These are phyloP conservation scores for Crithidia fasciculata DNA, from an alignment of 208 protist genomes.

Conservation along the genomic window DNA sequence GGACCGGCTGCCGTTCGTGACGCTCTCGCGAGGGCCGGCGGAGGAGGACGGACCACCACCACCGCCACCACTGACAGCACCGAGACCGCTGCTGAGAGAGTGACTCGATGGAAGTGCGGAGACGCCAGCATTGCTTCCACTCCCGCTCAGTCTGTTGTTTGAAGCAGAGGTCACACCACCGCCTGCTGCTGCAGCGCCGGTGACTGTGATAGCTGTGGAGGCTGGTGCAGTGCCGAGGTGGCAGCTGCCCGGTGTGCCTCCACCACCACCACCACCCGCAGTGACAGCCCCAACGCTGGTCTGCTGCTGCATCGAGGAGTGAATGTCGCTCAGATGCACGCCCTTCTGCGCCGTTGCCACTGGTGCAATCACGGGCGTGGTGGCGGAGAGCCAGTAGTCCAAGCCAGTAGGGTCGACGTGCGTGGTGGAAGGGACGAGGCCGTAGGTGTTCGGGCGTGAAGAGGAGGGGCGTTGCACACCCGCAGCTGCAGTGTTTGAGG, in stretches of 20 bases:
- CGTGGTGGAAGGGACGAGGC: slow-evolving; percentile 34
- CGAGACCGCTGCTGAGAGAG: slow-evolving; percentile 1
- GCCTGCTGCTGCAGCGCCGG: not conserved
- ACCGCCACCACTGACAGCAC: not conserved
- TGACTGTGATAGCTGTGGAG: not conserved
- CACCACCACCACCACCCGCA: not conserved
- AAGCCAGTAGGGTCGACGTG: slow-evolving; percentile 14
- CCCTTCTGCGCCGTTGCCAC: slow-evolving; percentile 42
- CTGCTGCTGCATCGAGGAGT: slow-evolving; percentile 13
- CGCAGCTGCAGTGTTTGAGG: not conserved
- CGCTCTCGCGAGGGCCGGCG: not conserved
- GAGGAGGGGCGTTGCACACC: slow-evolving; percentile 9
- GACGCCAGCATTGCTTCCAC: not conserved
- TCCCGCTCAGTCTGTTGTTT: not conserved
- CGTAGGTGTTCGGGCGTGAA: slow-evolving; percentile 36
- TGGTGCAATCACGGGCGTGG: slow-evolving; percentile 18
- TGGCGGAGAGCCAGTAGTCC: slow-evolving; percentile 25
- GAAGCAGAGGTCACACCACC: not conserved
- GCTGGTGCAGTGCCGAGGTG: not conserved
- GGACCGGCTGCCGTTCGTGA: slow-evolving; percentile 25
- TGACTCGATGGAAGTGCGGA: not conserved
- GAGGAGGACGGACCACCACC: slow-evolving; percentile 4
- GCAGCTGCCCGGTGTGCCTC: not conserved
- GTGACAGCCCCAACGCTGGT: no score
- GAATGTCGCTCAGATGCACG: slow-evolving; percentile 35